phyloP scores from a whole-genome alignment of 2,329 filamentous ascomycete species.

The Bisporella sp. region DNA sequence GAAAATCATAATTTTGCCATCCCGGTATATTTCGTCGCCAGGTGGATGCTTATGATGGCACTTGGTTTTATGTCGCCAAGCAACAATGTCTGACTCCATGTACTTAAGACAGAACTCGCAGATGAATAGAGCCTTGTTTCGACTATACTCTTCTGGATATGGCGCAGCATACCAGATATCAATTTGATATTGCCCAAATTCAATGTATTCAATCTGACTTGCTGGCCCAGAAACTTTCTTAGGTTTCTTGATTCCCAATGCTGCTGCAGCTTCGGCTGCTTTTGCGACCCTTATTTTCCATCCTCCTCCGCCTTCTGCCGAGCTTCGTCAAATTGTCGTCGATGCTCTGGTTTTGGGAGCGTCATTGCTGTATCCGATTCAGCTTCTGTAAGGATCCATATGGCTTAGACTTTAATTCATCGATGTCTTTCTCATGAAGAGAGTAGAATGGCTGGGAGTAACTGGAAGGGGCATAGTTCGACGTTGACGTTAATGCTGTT shows the following conservation, averaged over 20 bases:
- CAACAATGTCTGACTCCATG: slow-evolving; percentile 98
- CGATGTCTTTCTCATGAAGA: slow-evolving; percentile 81
- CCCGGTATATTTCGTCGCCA: slow-evolving; percentile 94
- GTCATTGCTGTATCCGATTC: slow-evolving; percentile 92
- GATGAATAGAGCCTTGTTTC: slow-evolving; percentile 94
- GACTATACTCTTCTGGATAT: slow-evolving; percentile 96
- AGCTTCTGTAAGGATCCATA: slow-evolving; percentile 82
- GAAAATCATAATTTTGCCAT: slow-evolving; percentile 87
- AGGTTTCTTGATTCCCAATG: slow-evolving; percentile 55
- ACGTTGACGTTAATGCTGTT: slow-evolving; percentile 2
- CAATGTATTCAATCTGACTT: slow-evolving; percentile 97
- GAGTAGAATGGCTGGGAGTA: slow-evolving; percentile 80
- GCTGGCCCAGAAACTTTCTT: slow-evolving; percentile 78
- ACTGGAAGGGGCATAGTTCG: slow-evolving; percentile 26
- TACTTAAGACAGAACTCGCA: slow-evolving; percentile 99
- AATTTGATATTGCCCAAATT: slow-evolving; percentile 95
- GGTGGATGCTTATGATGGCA: slow-evolving; percentile 95
- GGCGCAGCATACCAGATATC: slow-evolving; percentile 99
- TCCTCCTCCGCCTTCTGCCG: slow-evolving; percentile 88
- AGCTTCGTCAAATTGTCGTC: slow-evolving; percentile 81
- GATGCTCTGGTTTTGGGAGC: slow-evolving; percentile 71
- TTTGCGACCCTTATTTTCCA: slow-evolving; percentile 66
- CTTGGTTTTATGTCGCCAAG: slow-evolving; percentile 95
- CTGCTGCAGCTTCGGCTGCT: slow-evolving; percentile 60
- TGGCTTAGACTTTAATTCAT: slow-evolving; percentile 85